Evolutionary conservation across 106 monocot genomes (phyloP), one percentile per base, ranked within the genome.

Genomic region (Dendrobium nobile): DNA sequence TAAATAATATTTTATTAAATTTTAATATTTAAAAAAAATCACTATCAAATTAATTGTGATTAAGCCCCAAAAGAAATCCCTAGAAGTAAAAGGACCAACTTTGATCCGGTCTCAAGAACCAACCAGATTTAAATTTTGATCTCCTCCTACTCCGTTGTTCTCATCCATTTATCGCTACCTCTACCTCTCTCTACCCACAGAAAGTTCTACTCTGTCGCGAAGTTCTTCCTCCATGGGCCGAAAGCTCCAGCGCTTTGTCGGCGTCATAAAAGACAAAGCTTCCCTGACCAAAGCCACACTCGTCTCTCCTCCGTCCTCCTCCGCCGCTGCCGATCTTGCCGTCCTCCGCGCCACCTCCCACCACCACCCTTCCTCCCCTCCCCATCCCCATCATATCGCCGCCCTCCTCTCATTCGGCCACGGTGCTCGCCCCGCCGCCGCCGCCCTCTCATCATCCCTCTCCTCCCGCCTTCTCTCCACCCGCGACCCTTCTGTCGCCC

Each of bases 321-420:
- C 54, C 67, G 47, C 85, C 44, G 79, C 85, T 31, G 79, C 88
- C 26, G 73, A 78, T 31, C 20, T 78, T 19, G 91, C 91, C 72
- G 91, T 91, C 33, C 61, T 83, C 31, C 88, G 84, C 33, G 91
- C 91, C 74, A 91, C 91, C 41, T 31, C 86, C 15, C 91, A 86
- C 84, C 78, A 61, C 75, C 91, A 84, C 7, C 41, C 84, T 17
- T 58, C 77, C 58, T 47, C 77, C 18, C 88, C 91, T 44, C 88
- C 91, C 8, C 55, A 78, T 58, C 70, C 84, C 5, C 78, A 54
- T 28, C 82, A 78, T 56, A 67, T 88, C 72, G 33, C 76, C 20
- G 79, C 84, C 70, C 88, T 91, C 37, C 88, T 91, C 80, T 75
- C 87, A 80, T 88, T 91, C 85, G 88, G 90, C 72, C 72, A 64